Percentiles rank a stretch among this genome's conserved stretches.
These are phyloP conservation scores for Amylostereum areolatum DNA, from an alignment of 1,284 basidiomycete species.

Conservation along the genomic window DNA sequence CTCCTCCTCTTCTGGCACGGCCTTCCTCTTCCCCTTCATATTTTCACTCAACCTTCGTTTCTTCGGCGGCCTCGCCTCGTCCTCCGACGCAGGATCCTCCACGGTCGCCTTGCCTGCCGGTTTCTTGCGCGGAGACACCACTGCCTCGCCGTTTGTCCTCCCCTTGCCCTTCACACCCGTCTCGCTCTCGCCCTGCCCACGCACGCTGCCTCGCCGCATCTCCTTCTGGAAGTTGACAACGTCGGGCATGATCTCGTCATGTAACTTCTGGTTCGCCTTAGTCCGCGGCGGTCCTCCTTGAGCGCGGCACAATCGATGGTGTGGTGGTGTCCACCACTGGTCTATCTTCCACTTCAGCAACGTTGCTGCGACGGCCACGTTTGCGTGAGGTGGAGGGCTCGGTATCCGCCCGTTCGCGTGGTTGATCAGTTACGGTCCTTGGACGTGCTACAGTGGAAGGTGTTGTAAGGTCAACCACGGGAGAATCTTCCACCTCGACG, in stretches of 20 bases:
- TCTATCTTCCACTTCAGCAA: too few relatives aligned
- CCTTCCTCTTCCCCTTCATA: conserved; percentile 24
- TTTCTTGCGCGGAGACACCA: too few relatives aligned
- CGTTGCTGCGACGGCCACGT: too few relatives aligned
- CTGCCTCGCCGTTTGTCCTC: conserved; percentile 16
- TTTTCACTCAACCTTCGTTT: conserved; percentile 19
- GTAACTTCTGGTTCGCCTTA: conserved; percentile 57
- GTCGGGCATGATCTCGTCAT: conserved; percentile 72
- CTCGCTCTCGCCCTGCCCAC: conserved; percentile 20
- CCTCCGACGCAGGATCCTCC: too few relatives aligned
- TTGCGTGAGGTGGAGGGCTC: too few relatives aligned
- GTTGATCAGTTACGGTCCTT: too few relatives aligned
- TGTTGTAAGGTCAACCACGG: too few relatives aligned
- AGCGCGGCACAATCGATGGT: conserved; percentile 18
- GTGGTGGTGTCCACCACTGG: conserved; percentile 8
- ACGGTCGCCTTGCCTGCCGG: too few relatives aligned
- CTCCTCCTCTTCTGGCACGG: conserved; percentile 19
- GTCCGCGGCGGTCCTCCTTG: conserved; percentile 56
- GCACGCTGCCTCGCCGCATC: conserved; percentile 37
- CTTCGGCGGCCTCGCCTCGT: too few relatives aligned
- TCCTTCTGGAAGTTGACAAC: conserved; percentile 63
- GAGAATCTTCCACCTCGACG: too few relatives aligned
- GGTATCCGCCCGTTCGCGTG: too few relatives aligned
- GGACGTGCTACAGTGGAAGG: too few relatives aligned
- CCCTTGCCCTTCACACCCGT: conserved; percentile 4